These are phyloP conservation scores for Hyaloperonospora arabidopsidis DNA, from an alignment of 352 stramenopile genomes.

Conservation along the genomic window DNA sequence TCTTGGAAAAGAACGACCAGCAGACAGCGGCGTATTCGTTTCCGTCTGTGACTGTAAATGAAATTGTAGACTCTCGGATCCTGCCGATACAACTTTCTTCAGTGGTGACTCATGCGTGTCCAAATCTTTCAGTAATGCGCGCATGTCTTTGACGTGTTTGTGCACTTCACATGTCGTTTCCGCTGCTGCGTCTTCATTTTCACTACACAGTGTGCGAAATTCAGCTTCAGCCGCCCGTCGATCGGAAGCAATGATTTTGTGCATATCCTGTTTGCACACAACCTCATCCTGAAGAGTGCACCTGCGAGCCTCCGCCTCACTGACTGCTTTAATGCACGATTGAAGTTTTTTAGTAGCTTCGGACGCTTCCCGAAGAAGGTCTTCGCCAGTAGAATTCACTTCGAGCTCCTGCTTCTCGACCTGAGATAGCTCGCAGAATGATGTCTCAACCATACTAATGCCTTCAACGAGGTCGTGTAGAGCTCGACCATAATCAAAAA, in stretches of 20 bases:
- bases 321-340: slow-evolving; percentile 6
- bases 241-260: slow-evolving; percentile 9
- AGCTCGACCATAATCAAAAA: slow-evolving; percentile 36
- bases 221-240: slow-evolving; percentile 11
- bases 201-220: slow-evolving; percentile 12
- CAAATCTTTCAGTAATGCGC: slow-evolving; percentile 32
- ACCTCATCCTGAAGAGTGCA: slow-evolving; percentile 23
- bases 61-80: background rate
- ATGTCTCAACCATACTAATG: slow-evolving; percentile 43
- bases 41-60: slow-evolving; percentile 9
- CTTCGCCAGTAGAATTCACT: slow-evolving; percentile 36
- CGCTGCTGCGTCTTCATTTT: slow-evolving; percentile 16
- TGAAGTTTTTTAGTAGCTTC: slow-evolving; percentile 12
- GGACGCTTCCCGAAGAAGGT: slow-evolving; percentile 21
- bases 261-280: slow-evolving; percentile 5
- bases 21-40: slow-evolving; percentile 1
- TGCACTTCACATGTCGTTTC: slow-evolving; percentile 10
- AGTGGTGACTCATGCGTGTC: slow-evolving; percentile 35
- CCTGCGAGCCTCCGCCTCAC: slow-evolving; percentile 6
- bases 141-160: slow-evolving; percentile 20
- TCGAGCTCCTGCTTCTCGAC: slow-evolving; percentile 27
- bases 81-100: slow-evolving; percentile 12
- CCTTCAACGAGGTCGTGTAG: slow-evolving; percentile 47
- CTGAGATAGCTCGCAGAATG: slow-evolving; percentile 17
- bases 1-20: slow-evolving; percentile 1